phyloP scores from a whole-genome alignment of 148 eudicot genomes.

The Agrostemma githago region DNA sequence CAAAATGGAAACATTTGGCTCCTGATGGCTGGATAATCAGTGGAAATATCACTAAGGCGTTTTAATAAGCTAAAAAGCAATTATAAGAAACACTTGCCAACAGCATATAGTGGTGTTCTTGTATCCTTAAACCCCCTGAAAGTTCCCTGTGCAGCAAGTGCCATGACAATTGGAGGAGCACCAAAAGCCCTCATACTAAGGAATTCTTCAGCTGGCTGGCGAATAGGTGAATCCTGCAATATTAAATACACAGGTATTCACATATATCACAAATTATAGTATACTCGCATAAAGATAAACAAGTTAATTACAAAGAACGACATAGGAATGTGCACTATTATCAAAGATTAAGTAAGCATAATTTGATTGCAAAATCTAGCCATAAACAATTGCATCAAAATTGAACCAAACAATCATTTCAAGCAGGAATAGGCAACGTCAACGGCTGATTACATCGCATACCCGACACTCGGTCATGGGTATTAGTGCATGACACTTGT shows the following conservation, averaged over 20 bases:
- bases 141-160: constrained; percentile 94
- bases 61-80: background rate
- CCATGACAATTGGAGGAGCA: constrained; percentile 86
- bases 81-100: constrained; percentile 54
- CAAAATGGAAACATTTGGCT: background rate
- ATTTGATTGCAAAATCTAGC: background rate
- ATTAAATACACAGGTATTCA: constrained; percentile 9
- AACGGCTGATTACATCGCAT: too few species aligned
- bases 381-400: background rate
- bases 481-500: too few species aligned
- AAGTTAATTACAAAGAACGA: background rate
- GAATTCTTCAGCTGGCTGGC: constrained; percentile 81
- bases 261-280: background rate
- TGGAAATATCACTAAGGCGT: background rate
- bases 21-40: background rate
- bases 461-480: too few species aligned
- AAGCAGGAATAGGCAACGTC: background rate
- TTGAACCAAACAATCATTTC: background rate
- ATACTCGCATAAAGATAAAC: background rate
- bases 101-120: constrained; percentile 86
- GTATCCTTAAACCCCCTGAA: constrained; percentile 95
- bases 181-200: constrained; percentile 78
- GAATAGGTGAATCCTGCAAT: constrained; percentile 88
- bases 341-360: background rate
- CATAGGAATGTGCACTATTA: background rate